A percentile compares a stretch with the other conserved stretches of the same genome.
phyloP scores from a whole-genome alignment of 2,329 filamentous ascomycete species.

The Zasmidium cellare region DNA sequence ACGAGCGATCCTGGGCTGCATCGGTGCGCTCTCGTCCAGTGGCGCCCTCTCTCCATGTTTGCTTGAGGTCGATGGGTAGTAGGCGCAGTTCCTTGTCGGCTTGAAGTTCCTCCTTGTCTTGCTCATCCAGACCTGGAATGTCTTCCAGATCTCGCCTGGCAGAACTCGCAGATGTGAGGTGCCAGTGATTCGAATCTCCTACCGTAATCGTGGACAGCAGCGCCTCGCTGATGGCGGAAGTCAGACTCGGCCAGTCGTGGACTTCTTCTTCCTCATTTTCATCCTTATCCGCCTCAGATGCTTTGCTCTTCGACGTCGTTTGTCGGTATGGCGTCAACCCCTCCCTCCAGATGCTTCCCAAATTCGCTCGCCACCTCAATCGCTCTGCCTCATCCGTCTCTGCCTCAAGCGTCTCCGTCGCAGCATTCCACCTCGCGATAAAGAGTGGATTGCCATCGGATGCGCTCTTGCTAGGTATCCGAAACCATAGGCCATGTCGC shows the following conservation, averaged over 20 bases:
- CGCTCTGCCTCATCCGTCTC: conserved; percentile 44
- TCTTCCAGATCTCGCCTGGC: conserved; percentile 57
- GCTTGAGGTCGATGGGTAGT: conserved; percentile 60
- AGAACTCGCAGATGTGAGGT: conserved; percentile 58
- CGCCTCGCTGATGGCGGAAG: conserved; percentile 47
- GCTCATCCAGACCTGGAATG: conserved; percentile 56
- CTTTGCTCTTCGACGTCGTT: conserved; percentile 29
- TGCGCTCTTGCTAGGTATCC: conserved; percentile 37
- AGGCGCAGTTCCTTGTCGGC: conserved; percentile 52
- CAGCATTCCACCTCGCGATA: conserved; percentile 58
- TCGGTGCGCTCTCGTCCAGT: conserved; percentile 63
- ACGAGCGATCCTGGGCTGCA: conserved; percentile 62
- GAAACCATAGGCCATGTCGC: conserved; percentile 63
- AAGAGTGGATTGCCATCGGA: conserved; percentile 40
- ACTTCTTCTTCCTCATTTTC: conserved; percentile 38
- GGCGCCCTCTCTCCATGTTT: conserved; percentile 62
- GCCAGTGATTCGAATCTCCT: conserved; percentile 51
- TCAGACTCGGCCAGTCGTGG: conserved; percentile 56
- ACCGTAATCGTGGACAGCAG: conserved; percentile 55
- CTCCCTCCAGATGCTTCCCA: conserved; percentile 57
- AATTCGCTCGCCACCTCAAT: conserved; percentile 56
- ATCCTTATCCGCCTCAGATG: conserved; percentile 26
- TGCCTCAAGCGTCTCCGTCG: conserved; percentile 46
- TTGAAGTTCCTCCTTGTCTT: conserved; percentile 33
- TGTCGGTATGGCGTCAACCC: conserved; percentile 52